phyloP scores from a whole-genome alignment of 2,329 filamentous ascomycete species.

The Neonectria magnoliae region DNA sequence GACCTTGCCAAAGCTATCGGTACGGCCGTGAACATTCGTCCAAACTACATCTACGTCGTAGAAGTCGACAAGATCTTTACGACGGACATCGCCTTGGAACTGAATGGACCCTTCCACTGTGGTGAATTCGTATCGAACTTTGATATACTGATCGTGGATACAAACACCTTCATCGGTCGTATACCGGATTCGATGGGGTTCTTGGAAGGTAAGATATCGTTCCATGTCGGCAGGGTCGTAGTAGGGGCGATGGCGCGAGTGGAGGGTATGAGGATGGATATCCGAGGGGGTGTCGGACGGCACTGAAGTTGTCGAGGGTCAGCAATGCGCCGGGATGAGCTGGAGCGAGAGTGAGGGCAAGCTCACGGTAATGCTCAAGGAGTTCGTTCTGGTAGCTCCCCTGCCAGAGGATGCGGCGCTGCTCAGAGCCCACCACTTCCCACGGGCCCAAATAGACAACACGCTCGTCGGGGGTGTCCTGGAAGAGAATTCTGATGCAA shows the following conservation, averaged over 20 bases:
- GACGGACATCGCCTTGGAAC: conserved; percentile 60
- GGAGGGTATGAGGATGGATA: conserved; percentile 59
- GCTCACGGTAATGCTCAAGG: conserved; percentile 62
- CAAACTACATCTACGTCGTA: conserved; percentile 64
- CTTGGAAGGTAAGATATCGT: conserved; percentile 58
- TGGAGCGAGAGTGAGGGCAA: conserved; percentile 13
- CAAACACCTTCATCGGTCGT: conserved; percentile 57
- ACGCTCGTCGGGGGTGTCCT: conserved; percentile 59
- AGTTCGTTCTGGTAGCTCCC: conserved; percentile 63
- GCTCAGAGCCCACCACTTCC: conserved; percentile 59
- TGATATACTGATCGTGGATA: conserved; percentile 59
- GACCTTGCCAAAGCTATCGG: conserved; percentile 61
- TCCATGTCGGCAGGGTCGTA: conserved; percentile 61
- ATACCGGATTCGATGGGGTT: conserved; percentile 60
- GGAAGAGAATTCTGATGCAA: conserved; percentile 57
- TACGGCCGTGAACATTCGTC: conserved; percentile 60
- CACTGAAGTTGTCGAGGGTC: conserved; percentile 46
- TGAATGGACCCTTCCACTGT: conserved; percentile 57
- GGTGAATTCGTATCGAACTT: conserved; percentile 62
- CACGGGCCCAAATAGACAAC: conserved; percentile 64
- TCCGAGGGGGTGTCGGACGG: conserved; percentile 57
- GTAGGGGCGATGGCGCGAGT: conserved; percentile 61
- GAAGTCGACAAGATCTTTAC: conserved; percentile 60
- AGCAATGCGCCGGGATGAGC: conserved; percentile 9
- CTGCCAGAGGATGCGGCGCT: conserved; percentile 62